Base-by-base conservation (phyloP, 139 green algal species). In the Haematococcus lacustris region DNA sequence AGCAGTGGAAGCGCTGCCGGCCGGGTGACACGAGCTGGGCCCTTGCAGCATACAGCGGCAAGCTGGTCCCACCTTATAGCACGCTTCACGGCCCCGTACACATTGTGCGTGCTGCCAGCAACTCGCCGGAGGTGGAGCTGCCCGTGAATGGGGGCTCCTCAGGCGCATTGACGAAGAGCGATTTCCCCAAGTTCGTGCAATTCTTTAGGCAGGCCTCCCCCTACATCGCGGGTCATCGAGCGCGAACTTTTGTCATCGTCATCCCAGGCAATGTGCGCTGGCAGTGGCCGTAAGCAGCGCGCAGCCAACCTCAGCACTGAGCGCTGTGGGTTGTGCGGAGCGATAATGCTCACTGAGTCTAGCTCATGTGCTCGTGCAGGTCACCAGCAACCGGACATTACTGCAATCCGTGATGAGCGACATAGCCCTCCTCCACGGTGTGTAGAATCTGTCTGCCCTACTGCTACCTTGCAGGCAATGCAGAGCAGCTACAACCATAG, bases 221-320 rank as follows among this genome's bases (percentile, higher is more conserved):
- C 23, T 98, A 98, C 76, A 96, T 98, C 17, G 82, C 86, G 59
- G 88, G 89, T 3, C 94, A 98, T 76, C 74, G 91, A 0, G 86
- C 78, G 3, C 82, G 83, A 32, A 94, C 87, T 0, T 98, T 98
- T 79, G 92, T 98, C 2, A 78, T 98, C 9, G 84, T 95, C 28
- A 80, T 98, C 0, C 94, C 94, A 21, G 94, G 94, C 25, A 87
- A 96, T 70, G 91, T 93, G 61, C 77, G 75, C 76, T 33, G 2
- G 4, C 13, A 26, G 32, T 51, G n/a, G 21, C 47, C 47, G 13
- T 13, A 71, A 17, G 38, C 33, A 73, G 34, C 13, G 17, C 59
- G 66, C 39, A 71, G 66, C 5, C n/a, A n/a, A n/a, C n/a, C n/a
- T n/a, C n/a, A n/a, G n/a, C n/a, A n/a, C n/a, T n/a, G n/a, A n/a